These are phyloP conservation scores for Clitocybe nebularis DNA, from an alignment of 1,284 basidiomycete genomes.

Conservation along the genomic window DNA sequence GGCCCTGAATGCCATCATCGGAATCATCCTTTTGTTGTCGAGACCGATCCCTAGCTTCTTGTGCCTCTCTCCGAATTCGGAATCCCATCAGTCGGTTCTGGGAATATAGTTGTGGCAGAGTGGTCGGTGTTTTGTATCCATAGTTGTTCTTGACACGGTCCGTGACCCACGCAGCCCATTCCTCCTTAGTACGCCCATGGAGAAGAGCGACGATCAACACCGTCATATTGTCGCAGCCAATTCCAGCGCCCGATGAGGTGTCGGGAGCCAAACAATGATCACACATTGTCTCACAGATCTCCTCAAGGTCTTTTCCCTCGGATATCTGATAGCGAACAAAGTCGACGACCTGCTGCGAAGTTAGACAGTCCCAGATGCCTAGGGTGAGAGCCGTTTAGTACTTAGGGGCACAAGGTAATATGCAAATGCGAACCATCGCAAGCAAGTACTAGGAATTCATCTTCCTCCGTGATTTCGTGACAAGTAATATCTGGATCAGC, in stretches of 20 bases:
- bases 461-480: slow-evolving; percentile 82
- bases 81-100: slow-evolving; percentile 55
- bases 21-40: slow-evolving; percentile 33
- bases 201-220: slow-evolving; percentile 88
- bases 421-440: slow-evolving; percentile 79
- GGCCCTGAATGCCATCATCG: slow-evolving; percentile 18
- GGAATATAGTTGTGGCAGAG: slow-evolving; percentile 67
- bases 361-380: slow-evolving; percentile 99
- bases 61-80: slow-evolving; percentile 51
- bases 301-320: slow-evolving; percentile 73
- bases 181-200: slow-evolving; percentile 81
- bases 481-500: slow-evolving; percentile 88
- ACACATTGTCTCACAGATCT: slow-evolving; percentile 90
- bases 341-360: slow-evolving; percentile 92
- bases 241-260: slow-evolving; percentile 85
- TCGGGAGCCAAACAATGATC: slow-evolving; percentile 94
- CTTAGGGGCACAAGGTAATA: background rate
- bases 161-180: slow-evolving; percentile 93
- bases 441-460: slow-evolving; percentile 94
- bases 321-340: slow-evolving; percentile 83
- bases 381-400: background rate
- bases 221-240: slow-evolving; percentile 99
- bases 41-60: slow-evolving; percentile 52
- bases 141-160: slow-evolving; percentile 76
- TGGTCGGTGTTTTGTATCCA: slow-evolving; percentile 69